Base-by-base conservation (phyloP, 169 alveolate species). In the Plasmodium ovale region DNA sequence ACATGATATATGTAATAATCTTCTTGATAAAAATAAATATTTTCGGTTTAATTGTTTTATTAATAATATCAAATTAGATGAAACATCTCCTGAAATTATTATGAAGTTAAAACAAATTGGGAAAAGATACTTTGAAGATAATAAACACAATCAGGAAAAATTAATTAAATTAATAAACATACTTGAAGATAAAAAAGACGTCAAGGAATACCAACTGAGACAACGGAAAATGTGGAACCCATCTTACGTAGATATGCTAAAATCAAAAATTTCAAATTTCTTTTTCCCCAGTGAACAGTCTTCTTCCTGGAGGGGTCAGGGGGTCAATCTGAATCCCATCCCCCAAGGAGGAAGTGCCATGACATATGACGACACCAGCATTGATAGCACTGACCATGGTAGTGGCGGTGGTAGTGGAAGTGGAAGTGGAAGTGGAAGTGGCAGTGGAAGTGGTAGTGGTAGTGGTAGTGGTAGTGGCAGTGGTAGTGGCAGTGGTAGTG, bases 1-100 rank as follows among this genome's bases (percentile, higher is more conserved):
- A 10, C 96, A 93, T 59, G 92, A 85, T 23, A 72, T 89, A 39
- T 77, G 93, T 27, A 60, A 72, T 21, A 92, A 88, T 37, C 31
- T 93, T 56, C 87, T 93, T 19, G 92, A 91, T 44, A 65, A 25
- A 39, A 37, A 88, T 19, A 74, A 64, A 72, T 93, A 93, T 47
- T 91, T 93, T 49, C 87, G 96, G n/a, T 92, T 93, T 72, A 93
- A 93, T 65, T 94, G 95, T 37, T 85, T 69, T 5, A 92, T 93
- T 42, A 71, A 69, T 27, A 87, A 72, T n/a, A 33, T 70, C 14
- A 54, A 84, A 25, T 47, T 93, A 56, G 96, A 93, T 29, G 96
- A 93, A 51, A 93, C 96, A 2, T 59, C 88, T 1, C 62, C 89
- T 14, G 93, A 88, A 51, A 82, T 77, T 53, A 89, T 93, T 37